Evolutionary conservation across 495 filamentous ascomycete species (phyloP), one percentile per base, ranked within the genome.

Genomic region (Talaromyces wortmannii): DNA sequence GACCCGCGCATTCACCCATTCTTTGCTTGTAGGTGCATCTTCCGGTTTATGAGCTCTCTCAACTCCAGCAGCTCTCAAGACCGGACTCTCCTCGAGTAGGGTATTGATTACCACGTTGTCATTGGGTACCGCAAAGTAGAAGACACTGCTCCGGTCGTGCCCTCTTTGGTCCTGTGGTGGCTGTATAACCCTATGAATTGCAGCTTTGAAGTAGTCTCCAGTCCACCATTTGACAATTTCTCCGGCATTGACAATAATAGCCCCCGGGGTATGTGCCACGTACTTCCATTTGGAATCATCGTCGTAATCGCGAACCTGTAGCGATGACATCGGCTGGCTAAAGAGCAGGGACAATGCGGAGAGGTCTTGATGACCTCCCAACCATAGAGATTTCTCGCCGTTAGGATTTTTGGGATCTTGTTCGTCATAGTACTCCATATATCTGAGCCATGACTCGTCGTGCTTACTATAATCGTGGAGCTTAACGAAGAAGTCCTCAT

Each of bases 271-370:
- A 15, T 46, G 44, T 13, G 44, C 44, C 15, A 46, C 44, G 6
- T 46, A 46, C 44, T 46, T 46, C 44, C 44, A 46, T 46, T 46
- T 46, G 44, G 44, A 46, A 46, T 46, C 44, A 15, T 46, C 44
- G 15, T 46, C 44, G 44, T 46, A 46, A 15, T 46, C 44, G 44
- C 44, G 44, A 3, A 46, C 44, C 44, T 46, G 44, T 2, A 46
- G 44, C 44, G 44, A 46, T 2, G 44, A 46, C 44, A 46, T 46
- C 16, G 44, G 44, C 44, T 46, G 44, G 44, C 44, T 46, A 15
- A 46, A 46, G 15, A 46, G 44, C 44, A 46, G 44, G 7, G 44
- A 46, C 16, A 46, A 46, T 15, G 44, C 44, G 2, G 44, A 46
- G 15, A 46, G 44, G 16, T 46, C 44, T 46, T 46, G 44, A 7